Base-by-base conservation (phyloP, 148 eudicot genomes). In the Hydrangea macrophylla region DNA sequence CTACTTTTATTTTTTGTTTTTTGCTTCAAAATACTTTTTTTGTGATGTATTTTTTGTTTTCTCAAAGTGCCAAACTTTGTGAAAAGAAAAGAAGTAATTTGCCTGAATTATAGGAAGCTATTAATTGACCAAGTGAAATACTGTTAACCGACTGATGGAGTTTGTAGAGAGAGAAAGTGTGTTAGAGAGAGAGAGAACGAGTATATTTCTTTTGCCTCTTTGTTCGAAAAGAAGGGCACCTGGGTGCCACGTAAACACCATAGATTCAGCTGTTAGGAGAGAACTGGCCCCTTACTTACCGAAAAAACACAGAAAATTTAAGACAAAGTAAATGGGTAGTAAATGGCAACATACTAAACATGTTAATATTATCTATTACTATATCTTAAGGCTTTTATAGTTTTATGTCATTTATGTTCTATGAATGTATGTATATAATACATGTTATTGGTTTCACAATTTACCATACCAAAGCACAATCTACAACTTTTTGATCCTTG, bases 81-180 rank as follows among this genome's bases (percentile, higher is more conserved):
- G 8, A 35, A 35, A 35, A 4, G n/a, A 48, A 48, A 0, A 9
- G 15, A 48, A 48, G n/a, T 48, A 48, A 48, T 48, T 48, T 48
- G n/a, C 53, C 53, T 48, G 53, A 48, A 48, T 1, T 48, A 18
- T 48, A 48, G 53, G 53, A 17, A 18, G 53, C 39, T 48, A n/a
- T n/a, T n/a, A 48, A 48, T 48, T 48, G 53, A 48, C 53, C 53
- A 48, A 48, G 20, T 48, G n/a, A n/a, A n/a, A n/a, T n/a, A n/a
- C n/a, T n/a, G 53, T 15, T 48, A 48, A 3, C 53, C 20, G 51
- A 45, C 13, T 45, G 20, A 45, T 45, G 51, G 13, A 18, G 5
- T 9, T 0, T 18, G 53, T 44, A 48, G 22, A 48, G 53, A 48
- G 53, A n/a, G n/a, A n/a, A n/a, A n/a, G n/a, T n/a, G n/a, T n/a